phyloP scores from a whole-genome alignment of 345 rosid species.

The Crucihimalaya himalaica region DNA sequence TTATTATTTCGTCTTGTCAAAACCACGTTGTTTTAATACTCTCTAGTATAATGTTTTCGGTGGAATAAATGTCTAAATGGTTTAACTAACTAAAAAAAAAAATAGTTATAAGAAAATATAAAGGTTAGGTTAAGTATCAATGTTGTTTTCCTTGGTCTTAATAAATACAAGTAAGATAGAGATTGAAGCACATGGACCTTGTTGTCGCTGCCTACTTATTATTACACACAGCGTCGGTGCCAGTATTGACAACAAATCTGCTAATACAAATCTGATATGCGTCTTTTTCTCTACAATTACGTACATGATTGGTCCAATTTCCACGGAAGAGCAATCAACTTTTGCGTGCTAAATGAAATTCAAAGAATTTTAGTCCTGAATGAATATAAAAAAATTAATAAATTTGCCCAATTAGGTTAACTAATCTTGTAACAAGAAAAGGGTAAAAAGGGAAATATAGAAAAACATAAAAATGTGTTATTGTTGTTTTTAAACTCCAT shows the following conservation, averaged over 20 bases:
- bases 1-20: background rate
- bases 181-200: slow-evolving; percentile 34
- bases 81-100: background rate
- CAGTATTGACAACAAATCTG: slow-evolving; percentile 34
- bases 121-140: slow-evolving; percentile 17
- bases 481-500: slow-evolving; percentile 24
- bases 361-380: background rate
- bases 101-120: background rate
- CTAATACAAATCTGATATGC: slow-evolving; percentile 19
- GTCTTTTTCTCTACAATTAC: slow-evolving; percentile 17
- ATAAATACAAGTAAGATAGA: slow-evolving; percentile 31
- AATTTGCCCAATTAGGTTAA: slow-evolving; percentile 37
- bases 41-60: background rate
- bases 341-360: slow-evolving; percentile 33
- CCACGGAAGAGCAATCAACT: slow-evolving; percentile 21
- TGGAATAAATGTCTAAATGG: background rate
- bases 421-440: slow-evolving; percentile 44
- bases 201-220: slow-evolving; percentile 16
- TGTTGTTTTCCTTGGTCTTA: background rate
- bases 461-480: background rate
- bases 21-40: background rate
- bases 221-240: slow-evolving; percentile 32
- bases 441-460: slow-evolving; percentile 13
- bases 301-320: slow-evolving; percentile 1
- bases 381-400: slow-evolving; percentile 18